Percentiles rank a stretch among this genome's conserved stretches.
phyloP scores from a whole-genome alignment of 106 monocot species.

The Vanilla planifolia region DNA sequence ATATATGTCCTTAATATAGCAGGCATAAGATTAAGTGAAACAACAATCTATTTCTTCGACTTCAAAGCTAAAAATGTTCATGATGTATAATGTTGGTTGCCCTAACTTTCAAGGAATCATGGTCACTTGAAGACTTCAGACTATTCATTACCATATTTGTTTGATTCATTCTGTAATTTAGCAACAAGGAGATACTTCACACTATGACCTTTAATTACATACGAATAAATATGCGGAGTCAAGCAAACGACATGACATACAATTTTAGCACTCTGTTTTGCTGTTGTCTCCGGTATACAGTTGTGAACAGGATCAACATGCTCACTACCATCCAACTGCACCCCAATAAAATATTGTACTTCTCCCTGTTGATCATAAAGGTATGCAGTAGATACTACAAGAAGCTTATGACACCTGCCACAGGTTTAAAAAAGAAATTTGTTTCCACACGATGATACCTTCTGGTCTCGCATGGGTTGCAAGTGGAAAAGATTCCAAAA shows the following conservation, averaged over 20 bases:
- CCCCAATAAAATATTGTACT: slow-evolving; percentile 98
- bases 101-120: too few species aligned
- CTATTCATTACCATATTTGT: too few species aligned
- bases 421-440: background rate
- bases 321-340: slow-evolving; percentile 95
- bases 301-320: slow-evolving; percentile 80
- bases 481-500: slow-evolving; percentile 99
- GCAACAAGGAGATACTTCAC: too few species aligned
- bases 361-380: slow-evolving; percentile 59
- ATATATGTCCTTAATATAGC: too few species aligned
- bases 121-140: too few species aligned
- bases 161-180: too few species aligned
- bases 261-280: slow-evolving; percentile 63
- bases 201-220: too few species aligned
- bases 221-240: too few species aligned
- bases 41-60: too few species aligned
- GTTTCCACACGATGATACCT: slow-evolving; percentile 38
- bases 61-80: too few species aligned
- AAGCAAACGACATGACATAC: slow-evolving; percentile 28
- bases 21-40: too few species aligned
- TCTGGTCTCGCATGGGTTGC: slow-evolving; percentile 98
- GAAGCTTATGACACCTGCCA: background rate
- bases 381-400: background rate
- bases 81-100: too few species aligned
- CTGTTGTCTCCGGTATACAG: slow-evolving; percentile 71